phyloP scores from a whole-genome alignment of 805 yeast genomes.

The Candida piceae region DNA sequence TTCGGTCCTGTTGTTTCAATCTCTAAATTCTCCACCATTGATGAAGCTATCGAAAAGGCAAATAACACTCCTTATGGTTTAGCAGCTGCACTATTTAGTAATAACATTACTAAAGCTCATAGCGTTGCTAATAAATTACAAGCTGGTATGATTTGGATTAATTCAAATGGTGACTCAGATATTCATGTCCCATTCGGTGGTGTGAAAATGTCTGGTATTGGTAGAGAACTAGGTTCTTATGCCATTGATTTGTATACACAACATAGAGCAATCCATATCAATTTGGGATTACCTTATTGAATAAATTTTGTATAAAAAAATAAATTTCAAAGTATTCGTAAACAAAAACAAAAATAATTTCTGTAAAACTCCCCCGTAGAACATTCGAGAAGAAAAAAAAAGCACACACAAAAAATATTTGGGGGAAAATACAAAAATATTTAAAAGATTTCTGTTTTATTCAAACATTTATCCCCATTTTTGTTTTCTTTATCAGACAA shows the following conservation, averaged over 20 bases:
- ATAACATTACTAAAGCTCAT: slow-evolving; percentile 55
- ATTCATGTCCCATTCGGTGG: slow-evolving; percentile 65
- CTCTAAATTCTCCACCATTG: slow-evolving; percentile 58
- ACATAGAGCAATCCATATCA: slow-evolving; percentile 68
- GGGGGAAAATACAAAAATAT: too few relatives aligned
- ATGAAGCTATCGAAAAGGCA: slow-evolving; percentile 61
- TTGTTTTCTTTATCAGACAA: too few relatives aligned
- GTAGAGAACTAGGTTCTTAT: slow-evolving; percentile 63
- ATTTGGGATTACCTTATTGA: slow-evolving; percentile 31
- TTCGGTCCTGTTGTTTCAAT: slow-evolving; percentile 78
- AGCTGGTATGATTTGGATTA: slow-evolving; percentile 65
- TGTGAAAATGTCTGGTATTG: slow-evolving; percentile 60
- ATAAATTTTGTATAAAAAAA: too few relatives aligned
- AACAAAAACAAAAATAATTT: too few relatives aligned
- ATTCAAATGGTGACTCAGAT: slow-evolving; percentile 53
- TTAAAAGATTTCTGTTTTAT: too few relatives aligned
- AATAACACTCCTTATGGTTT: slow-evolving; percentile 69
- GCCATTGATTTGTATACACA: slow-evolving; percentile 60
- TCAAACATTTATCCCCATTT: too few relatives aligned
- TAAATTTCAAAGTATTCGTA: too few relatives aligned
- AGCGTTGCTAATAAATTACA: slow-evolving; percentile 56
- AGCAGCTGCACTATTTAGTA: slow-evolving; percentile 74
- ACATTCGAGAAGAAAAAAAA: too few relatives aligned
- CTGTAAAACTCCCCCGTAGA: too few relatives aligned
- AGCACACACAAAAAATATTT: too few relatives aligned